phyloP scores from a whole-genome alignment of 2,329 filamentous ascomycete genomes.

The Ceratocystis lukuohia region DNA sequence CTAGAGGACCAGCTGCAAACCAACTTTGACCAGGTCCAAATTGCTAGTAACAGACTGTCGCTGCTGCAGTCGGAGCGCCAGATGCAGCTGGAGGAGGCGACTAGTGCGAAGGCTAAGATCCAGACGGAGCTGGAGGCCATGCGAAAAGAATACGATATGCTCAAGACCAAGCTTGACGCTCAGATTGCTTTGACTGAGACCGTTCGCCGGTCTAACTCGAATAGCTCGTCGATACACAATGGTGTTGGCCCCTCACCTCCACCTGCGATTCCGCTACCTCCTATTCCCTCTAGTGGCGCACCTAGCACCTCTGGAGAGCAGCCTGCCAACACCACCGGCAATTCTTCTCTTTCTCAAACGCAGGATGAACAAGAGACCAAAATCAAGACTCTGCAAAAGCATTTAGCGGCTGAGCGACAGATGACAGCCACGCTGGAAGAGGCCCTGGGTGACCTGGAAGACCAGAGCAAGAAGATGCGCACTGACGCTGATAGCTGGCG shows the following conservation, averaged over 20 bases:
- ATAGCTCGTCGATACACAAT: constrained; percentile 62
- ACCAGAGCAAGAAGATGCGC: constrained; percentile 83
- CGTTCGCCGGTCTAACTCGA: constrained; percentile 46
- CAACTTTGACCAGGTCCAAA: constrained; percentile 87
- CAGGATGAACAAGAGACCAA: constrained; percentile 91
- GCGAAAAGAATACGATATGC: constrained; percentile 55
- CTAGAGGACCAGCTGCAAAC: constrained; percentile 90
- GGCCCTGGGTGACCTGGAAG: constrained; percentile 84
- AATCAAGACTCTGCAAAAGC: constrained; percentile 92
- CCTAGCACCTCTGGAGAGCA: neutral
- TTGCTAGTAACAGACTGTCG: constrained; percentile 72
- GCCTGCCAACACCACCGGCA: constrained; percentile 35
- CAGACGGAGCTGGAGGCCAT: constrained; percentile 56
- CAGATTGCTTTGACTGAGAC: constrained; percentile 27
- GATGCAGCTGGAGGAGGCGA: constrained; percentile 65
- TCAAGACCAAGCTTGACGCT: constrained; percentile 47
- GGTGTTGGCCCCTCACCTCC: constrained; percentile 82
- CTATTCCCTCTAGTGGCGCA: constrained; percentile 52
- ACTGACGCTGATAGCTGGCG: constrained; percentile 81
- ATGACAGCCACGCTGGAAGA: constrained; percentile 91
- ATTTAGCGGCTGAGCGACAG: constrained; percentile 89
- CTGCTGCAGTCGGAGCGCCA: constrained; percentile 63
- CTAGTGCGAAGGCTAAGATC: constrained; percentile 46
- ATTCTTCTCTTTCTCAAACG: constrained; percentile 56
- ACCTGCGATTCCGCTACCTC: constrained; percentile 88